These are phyloP conservation scores for Phylloporus sp. DNA, from an alignment of 768 basidiomycete species.

Conservation along the genomic window DNA sequence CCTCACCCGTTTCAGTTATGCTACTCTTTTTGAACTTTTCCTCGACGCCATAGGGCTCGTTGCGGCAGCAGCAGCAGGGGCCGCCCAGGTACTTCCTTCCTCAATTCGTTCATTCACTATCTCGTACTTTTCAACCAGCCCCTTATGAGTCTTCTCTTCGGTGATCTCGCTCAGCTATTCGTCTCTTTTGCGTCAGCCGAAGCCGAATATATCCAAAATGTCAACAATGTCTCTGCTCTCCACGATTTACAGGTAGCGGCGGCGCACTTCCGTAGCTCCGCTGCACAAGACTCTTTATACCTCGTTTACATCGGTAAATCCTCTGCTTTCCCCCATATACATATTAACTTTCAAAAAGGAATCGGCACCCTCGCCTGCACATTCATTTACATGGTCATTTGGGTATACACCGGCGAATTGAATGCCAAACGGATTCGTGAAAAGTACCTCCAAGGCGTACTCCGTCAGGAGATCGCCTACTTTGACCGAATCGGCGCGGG, in stretches of 20 bases:
- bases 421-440: constrained; percentile 84
- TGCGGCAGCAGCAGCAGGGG: constrained; percentile 68
- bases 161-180: constrained; percentile 71
- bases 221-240: constrained; percentile 29
- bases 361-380: constrained; percentile 72
- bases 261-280: constrained; percentile 44
- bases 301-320: constrained; percentile 61
- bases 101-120: background rate
- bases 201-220: constrained; percentile 11
- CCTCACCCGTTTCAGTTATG: constrained; percentile 46
- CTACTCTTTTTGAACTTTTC: constrained; percentile 62
- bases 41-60: constrained; percentile 69
- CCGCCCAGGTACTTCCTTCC: constrained; percentile 56
- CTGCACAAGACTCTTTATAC: constrained; percentile 57
- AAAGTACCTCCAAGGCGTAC: constrained; percentile 68
- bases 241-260: constrained; percentile 33
- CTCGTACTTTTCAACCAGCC: constrained; percentile 39
- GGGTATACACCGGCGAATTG: constrained; percentile 76
- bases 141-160: constrained; percentile 81
- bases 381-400: constrained; percentile 63
- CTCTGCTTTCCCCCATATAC: background rate
- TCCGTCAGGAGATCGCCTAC: constrained; percentile 84
- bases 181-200: constrained; percentile 45
- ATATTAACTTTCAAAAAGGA: constrained; percentile 37
- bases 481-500: constrained; percentile 92